Base-by-base conservation (phyloP, 768 basidiomycete genomes). In the Neoboletus brunneissimus region DNA sequence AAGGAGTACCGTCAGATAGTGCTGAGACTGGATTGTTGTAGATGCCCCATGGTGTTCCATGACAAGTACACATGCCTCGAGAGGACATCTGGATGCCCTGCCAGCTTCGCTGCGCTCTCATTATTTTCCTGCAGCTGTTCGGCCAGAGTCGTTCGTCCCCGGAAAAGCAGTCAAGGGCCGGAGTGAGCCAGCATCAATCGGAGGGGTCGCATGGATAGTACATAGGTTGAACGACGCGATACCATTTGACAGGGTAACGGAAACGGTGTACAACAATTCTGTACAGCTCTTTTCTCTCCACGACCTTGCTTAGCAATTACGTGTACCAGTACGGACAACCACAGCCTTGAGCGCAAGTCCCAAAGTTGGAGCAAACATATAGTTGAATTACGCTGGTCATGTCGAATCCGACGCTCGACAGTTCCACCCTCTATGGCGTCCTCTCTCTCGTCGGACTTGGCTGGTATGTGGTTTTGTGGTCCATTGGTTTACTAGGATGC, bases 1-100 rank as follows among this genome's bases (percentile, higher is more conserved):
- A 31, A 52, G 25, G 23, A 25, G 20, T n/a, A 15, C 35, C 18
- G 3, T 45, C 5, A 5, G 22, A 34, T 27, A 4, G 16, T 29
- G 12, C 40, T 59, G 44, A 54, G 46, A 40, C 43, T 5, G 38
- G 38, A 50, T 23, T 22, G 53, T 48, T 34, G 27, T 58, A 87
- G 87, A 88, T 66, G 81, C 85, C 0, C 87, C 87, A 11, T 89
- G 86, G 85, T 88, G 87, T 62, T 79, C 84, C n/a, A 75, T 86
- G 72, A 86, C 83, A 25, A 77, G 81, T 5, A 82, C 82, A 1
- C 86, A 88, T 55, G 84, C 85, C 5, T 88, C 87, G 1, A 77
- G 80, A 57, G 51, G 62, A 13, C 74, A 82, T 59, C 67, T 87
- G 2, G 70, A 76, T 10, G 72, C 73, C 18, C 70, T 89, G 29